Evolutionary conservation across 163 green algal genomes (phyloP), one percentile per base, ranked within the genome.

Genomic region (Chlorella variabilis): DNA sequence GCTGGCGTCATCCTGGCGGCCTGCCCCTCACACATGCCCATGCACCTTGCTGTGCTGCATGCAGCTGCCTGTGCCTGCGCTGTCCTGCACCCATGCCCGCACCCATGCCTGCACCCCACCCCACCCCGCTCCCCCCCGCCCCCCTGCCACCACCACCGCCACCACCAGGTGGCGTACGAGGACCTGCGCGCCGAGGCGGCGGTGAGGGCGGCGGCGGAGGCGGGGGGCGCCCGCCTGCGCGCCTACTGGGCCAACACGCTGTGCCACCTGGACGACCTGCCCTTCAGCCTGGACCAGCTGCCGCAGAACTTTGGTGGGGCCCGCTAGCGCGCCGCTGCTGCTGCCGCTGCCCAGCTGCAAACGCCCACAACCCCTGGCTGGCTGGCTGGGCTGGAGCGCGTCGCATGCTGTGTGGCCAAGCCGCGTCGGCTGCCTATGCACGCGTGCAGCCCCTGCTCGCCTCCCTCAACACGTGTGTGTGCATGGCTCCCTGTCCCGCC

Each of bases 221-320:
- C 51, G 18, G 82, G 75, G 41, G 89, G 89, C 17, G 80, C 85
- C 38, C 68, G 88, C 69, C 58, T 91, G 31, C 49, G 76, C 45
- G 38, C 74, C 13, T 86, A 87, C 39, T 93, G 89, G 90, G 78
- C 71, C 56, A 85, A 74, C 77, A 94, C 90, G 25, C 80, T 94
- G 68, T 85, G 89, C 75, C 85, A 92, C 45, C 74, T 90, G 66
- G 85, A 93, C 6, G 90, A 94, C 79, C 77, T 94, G 39, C 90
- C 90, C 39, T 85, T 83, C 70, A 59, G 42, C 39, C 89, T 92
- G 27, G 27, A 74, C 8, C 33, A 81, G 75, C 86, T 93, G 84
- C 90, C 90, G 2, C 89, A 90, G 75, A 94, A 75, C 62, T 94
- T 94, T 82, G 77, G 77, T 83, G 65, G 0, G 76, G 63, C 39